Evolutionary conservation across 192 early-diverging fungal species (phyloP).

Genomic region (Backusella sp.): DNA sequence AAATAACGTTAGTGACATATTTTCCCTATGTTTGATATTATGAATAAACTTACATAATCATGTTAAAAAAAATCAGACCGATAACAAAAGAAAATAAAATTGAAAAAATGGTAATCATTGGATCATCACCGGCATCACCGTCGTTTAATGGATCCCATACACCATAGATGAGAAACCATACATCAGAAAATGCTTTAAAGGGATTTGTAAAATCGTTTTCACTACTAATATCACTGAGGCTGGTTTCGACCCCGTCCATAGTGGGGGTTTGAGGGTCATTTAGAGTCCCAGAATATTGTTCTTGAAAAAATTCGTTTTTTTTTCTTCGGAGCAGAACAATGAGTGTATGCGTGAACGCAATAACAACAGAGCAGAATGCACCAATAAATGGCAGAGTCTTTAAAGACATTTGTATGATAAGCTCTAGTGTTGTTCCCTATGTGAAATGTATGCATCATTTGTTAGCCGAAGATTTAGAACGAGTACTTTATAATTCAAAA

Average conservation of each 20-base stretch:
- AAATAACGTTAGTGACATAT: no score
- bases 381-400: neutral
- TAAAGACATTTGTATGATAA: conserved; percentile 4
- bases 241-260: no score
- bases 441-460: no score
- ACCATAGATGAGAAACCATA: conserved; percentile 15
- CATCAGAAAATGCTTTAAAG: neutral
- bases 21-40: no score
- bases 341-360: conserved; percentile 18
- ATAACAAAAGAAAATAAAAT: conserved; percentile 12
- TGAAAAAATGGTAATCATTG: neutral
- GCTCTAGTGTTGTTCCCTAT: conserved; percentile 11
- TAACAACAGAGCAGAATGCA: neutral
- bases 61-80: conserved; percentile 10
- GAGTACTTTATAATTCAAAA: no score
- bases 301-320: neutral
- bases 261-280: no score
- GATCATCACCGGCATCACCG: neutral
- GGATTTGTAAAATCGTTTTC: neutral
- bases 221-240: neutral
- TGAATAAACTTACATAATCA: conserved; percentile 11
- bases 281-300: neutral
- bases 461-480: no score
- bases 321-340: conserved; percentile 4
- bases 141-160: conserved; percentile 10